Evolutionary conservation across 2,329 filamentous ascomycete genomes (phyloP).

Genomic region (Macrophomina pseudophaseolina): DNA sequence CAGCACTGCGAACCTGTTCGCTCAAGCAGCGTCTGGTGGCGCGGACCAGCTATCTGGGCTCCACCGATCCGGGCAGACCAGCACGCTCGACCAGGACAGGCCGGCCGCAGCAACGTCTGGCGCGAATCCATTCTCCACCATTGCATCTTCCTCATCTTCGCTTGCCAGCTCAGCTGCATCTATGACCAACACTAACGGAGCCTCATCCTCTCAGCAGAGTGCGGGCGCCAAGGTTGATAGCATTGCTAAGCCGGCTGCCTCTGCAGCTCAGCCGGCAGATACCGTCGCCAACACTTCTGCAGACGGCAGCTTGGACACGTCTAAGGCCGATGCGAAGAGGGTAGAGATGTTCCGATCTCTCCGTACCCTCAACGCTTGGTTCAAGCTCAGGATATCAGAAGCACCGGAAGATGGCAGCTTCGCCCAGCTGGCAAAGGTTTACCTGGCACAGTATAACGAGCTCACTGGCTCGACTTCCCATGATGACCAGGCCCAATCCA

Average conservation of each 20-base stretch:
- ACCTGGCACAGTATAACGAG: not conserved
- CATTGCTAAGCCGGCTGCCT: not conserved
- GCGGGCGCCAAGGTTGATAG: not conserved
- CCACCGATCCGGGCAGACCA: not conserved
- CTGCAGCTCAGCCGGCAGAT: not conserved
- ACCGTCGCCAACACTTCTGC: not conserved
- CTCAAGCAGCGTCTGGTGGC: not conserved
- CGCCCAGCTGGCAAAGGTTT: not conserved
- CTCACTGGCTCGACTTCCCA: not conserved
- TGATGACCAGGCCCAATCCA: not conserved
- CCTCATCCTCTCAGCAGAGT: not conserved
- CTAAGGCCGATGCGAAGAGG: not conserved
- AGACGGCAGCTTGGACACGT: not conserved
- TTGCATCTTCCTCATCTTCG: conserved; percentile 1
- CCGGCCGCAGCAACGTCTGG: not conserved
- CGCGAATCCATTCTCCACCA: conserved; percentile 2
- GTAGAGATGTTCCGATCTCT: not conserved
- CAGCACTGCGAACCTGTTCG: conserved; percentile 6
- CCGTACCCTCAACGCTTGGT: not conserved
- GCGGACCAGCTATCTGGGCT: not conserved
- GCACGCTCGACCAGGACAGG: not conserved
- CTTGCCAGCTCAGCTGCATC: not conserved
- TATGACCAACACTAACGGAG: not conserved
- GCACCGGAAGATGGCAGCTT: not conserved
- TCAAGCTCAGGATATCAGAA: not conserved